A percentile compares a stretch with the other conserved stretches of the same genome.
phyloP scores from a whole-genome alignment of 164 flowering plant genomes.

The Berberis thunbergii region DNA sequence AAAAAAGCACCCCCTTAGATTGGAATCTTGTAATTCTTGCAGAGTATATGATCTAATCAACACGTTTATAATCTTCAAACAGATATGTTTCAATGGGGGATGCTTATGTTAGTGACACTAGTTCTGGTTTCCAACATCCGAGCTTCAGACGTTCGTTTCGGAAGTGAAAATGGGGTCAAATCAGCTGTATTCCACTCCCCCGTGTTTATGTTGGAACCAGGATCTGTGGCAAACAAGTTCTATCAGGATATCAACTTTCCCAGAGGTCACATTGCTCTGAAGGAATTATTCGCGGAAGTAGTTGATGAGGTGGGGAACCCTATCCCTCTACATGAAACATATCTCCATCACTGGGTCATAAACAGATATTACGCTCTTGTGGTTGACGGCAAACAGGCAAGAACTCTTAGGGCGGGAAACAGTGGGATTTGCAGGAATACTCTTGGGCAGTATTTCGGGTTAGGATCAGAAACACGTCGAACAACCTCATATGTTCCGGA shows the following conservation, averaged over 20 bases:
- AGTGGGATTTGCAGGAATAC: constrained; percentile 42
- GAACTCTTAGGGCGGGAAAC: constrained; percentile 28
- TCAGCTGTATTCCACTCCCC: constrained; percentile 58
- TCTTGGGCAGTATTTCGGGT: constrained; percentile 64
- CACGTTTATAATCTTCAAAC: neutral
- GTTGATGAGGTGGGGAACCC: constrained; percentile 73
- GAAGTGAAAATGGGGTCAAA: constrained; percentile 27
- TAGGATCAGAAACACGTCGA: constrained; percentile 74
- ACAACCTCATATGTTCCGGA: constrained; percentile 65
- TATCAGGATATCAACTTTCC: constrained; percentile 66
- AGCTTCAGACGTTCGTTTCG: constrained; percentile 17
- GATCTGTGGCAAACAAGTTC: constrained; percentile 49
- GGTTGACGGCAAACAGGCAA: constrained; percentile 9
- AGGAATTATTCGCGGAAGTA: constrained; percentile 70
- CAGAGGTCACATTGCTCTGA: constrained; percentile 78
- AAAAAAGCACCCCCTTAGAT: too few relatives aligned
- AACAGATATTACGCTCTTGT: constrained; percentile 37
- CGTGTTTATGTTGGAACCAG: constrained; percentile 48
- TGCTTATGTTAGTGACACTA: constrained; percentile 15
- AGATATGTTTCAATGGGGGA: constrained; percentile 8
- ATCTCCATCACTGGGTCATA: constrained; percentile 88
- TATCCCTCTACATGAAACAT: constrained; percentile 81
- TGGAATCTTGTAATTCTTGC: neutral
- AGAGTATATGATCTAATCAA: neutral
- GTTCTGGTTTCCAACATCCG: constrained; percentile 11